Base-by-base conservation (phyloP, 805 yeast genomes). In the Saturnispora sekii region DNA sequence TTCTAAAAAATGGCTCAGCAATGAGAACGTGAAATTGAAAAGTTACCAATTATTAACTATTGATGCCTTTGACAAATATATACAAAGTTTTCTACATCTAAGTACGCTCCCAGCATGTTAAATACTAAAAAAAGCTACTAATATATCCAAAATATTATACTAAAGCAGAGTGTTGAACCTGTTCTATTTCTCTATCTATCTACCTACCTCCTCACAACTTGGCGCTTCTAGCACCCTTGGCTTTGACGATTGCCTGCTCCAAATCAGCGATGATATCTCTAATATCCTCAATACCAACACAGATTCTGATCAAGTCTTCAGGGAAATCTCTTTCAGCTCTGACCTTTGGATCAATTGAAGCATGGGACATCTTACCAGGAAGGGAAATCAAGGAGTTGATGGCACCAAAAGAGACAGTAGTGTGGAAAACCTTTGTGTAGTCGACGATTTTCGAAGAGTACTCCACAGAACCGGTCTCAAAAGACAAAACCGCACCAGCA, bases 311-410 rank as follows among this genome's bases (percentile, higher is more conserved):
- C 58, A 89, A 70, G 60, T 90, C 97, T 63, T 89, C 97, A 2
- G 96, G 96, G 66, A 89, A 79, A 38, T 80, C 87, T 61, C 97
- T 78, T 62, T 84, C 94, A 40, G 79, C 80, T 63, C 97, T 78
- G 3, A 86, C 80, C 58, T 84, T 77, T 21, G 88, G 82, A 54
- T 88, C 96, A 50, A 89, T 89, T 3, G 96, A 82, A n/a, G 97
- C 97, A 60, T 89, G 97, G 6, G 96, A 85, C 97, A 89, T 89
- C 63, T 77, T 76, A 63, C 97, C 86, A 12, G 97, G 97, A 80
- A 89, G 76, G 34, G 96, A 86, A 47, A 89, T 86, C 59, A 89
- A 72, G 14, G 95, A 84, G 68, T 87, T 86, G 49, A 90, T 96
- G 62, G 95, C 84, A 17, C 97, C 97, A 65, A 89, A 89, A 10